Conservation (phyloP, 176 grass and related monocot species). For the Phyllostachys edulis region DNA sequence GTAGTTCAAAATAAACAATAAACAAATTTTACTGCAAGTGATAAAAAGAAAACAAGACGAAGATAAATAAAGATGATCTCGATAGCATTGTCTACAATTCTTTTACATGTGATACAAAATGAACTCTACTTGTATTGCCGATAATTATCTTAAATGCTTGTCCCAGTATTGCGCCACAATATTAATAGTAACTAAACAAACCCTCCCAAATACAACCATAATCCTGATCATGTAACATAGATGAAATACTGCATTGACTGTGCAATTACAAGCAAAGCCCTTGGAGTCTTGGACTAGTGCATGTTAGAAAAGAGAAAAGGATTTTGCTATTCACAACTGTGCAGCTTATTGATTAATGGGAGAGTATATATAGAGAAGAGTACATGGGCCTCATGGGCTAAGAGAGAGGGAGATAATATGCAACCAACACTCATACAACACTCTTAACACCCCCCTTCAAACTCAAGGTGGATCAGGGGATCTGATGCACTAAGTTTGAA, state of each 20-base stretch:
- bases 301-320: too few relatives aligned
- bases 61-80: background rate
- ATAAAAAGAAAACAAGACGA: background rate
- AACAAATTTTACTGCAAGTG: conserved; percentile 1
- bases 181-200: background rate
- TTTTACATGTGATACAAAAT: background rate
- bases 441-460: too few relatives aligned
- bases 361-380: too few relatives aligned
- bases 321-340: too few relatives aligned
- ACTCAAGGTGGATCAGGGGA: too few relatives aligned
- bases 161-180: background rate
- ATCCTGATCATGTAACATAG: background rate
- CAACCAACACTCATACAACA: too few relatives aligned
- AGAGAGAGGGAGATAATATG: too few relatives aligned
- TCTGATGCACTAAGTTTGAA: too few relatives aligned
- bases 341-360: too few relatives aligned
- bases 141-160: background rate
- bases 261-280: background rate
- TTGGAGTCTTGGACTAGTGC: background rate
- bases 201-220: background rate
- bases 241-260: background rate
- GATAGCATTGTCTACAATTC: background rate
- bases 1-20: background rate
- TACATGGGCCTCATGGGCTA: too few relatives aligned
- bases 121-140: background rate